Percentiles rank a stretch among this genome's conserved stretches.
phyloP scores from a whole-genome alignment of 2,329 filamentous ascomycete genomes.

The Curvularia hawaiiensis region DNA sequence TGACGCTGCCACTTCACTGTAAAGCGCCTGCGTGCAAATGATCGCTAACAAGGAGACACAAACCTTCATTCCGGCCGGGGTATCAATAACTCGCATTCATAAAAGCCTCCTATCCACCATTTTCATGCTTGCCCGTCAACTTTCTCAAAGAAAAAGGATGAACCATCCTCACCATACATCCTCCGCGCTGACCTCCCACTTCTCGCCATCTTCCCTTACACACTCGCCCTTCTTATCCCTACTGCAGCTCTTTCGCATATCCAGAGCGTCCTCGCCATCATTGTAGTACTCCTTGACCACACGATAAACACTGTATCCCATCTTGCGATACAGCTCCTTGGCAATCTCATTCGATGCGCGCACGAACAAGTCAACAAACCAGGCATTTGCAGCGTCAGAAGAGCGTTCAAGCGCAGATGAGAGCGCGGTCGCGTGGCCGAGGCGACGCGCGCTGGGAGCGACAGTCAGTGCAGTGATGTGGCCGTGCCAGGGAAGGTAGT shows the following conservation, averaged over 20 bases:
- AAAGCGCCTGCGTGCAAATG: background rate
- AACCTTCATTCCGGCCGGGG: background rate
- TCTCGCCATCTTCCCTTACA: slow-evolving; percentile 79
- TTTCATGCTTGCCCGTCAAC: background rate
- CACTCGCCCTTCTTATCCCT: slow-evolving; percentile 78
- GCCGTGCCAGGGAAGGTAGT: slow-evolving; percentile 99
- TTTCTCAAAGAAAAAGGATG: background rate
- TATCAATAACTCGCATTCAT: background rate
- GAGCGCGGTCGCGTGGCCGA: slow-evolving; percentile 85
- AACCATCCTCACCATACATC: slow-evolving; percentile 74
- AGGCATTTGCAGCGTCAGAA: slow-evolving; percentile 81
- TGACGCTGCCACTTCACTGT: background rate
- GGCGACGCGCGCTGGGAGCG: slow-evolving; percentile 80
- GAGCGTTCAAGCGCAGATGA: slow-evolving; percentile 81
- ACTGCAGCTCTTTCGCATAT: slow-evolving; percentile 92
- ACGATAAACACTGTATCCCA: slow-evolving; percentile 89
- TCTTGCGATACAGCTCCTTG: slow-evolving; percentile 83
- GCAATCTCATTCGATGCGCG: slow-evolving; percentile 85
- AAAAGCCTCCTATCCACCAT: background rate
- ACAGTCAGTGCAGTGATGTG: slow-evolving; percentile 97
- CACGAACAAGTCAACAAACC: slow-evolving; percentile 97
- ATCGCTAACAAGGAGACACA: background rate
- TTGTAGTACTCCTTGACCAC: slow-evolving; percentile 92
- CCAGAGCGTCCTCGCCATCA: slow-evolving; percentile 93
- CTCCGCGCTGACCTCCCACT: slow-evolving; percentile 75